Conservation (phyloP, 2,329 filamentous ascomycete species). For the Pseudocercospora pini-densiflorae region DNA sequence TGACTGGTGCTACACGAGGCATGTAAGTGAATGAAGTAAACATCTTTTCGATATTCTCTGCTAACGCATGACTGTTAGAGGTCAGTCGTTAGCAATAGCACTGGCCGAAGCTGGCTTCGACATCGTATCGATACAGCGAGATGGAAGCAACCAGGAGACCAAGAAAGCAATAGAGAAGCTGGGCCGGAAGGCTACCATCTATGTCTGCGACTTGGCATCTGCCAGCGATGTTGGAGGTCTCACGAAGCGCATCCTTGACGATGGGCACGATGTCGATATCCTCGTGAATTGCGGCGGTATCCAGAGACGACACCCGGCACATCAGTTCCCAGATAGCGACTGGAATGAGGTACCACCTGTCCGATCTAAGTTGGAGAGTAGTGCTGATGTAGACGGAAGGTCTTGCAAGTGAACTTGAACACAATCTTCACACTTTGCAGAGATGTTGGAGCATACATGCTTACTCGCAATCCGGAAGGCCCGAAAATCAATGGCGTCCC, state of each 20-base stretch:
- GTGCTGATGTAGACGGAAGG: constrained; percentile 1
- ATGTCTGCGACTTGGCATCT: constrained; percentile 70
- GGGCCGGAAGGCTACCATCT: constrained; percentile 68
- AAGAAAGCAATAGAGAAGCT: constrained; percentile 65
- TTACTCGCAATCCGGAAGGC: constrained; percentile 52
- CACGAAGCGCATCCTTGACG: constrained; percentile 63
- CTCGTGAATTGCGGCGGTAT: constrained; percentile 87
- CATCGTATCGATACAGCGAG: constrained; percentile 59
- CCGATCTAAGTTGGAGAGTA: not conserved
- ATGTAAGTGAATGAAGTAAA: constrained; percentile 34
- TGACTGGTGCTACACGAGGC: constrained; percentile 55
- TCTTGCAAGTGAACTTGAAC: constrained; percentile 80
- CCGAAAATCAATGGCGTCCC: constrained; percentile 53
- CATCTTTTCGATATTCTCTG: not conserved
- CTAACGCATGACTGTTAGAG: constrained; percentile 23
- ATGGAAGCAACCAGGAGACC: constrained; percentile 60
- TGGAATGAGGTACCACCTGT: constrained; percentile 67
- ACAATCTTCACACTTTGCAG: constrained; percentile 78
- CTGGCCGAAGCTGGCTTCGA: constrained; percentile 56
- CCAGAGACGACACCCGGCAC: constrained; percentile 75
- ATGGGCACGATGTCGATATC: constrained; percentile 70
- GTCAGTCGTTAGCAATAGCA: constrained; percentile 54
- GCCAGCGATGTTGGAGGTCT: constrained; percentile 58
- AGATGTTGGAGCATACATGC: constrained; percentile 81
- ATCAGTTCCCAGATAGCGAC: constrained; percentile 74